phyloP scores from a whole-genome alignment of 2,329 filamentous ascomycete species.

The Exutisphaerella laricina region DNA sequence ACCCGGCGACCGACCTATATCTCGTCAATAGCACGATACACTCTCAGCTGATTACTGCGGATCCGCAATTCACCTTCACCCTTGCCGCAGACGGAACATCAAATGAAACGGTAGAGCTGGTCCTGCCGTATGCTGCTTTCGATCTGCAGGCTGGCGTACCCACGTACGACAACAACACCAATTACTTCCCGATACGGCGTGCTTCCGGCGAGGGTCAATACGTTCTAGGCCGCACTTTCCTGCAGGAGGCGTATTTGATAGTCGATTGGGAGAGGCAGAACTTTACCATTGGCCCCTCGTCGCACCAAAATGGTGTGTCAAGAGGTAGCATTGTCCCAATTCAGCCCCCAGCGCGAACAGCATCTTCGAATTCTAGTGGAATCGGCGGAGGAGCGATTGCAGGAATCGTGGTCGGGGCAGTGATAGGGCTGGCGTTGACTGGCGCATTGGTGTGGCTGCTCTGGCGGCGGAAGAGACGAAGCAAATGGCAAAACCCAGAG shows the following conservation, averaged over 20 bases:
- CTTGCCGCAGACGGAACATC: constrained; percentile 8
- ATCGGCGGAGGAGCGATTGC: constrained; percentile 85
- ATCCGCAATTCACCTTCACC: constrained; percentile 36
- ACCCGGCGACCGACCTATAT: constrained; percentile 35
- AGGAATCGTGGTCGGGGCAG: constrained; percentile 76
- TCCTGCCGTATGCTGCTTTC: constrained; percentile 30
- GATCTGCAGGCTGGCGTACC: constrained; percentile 25
- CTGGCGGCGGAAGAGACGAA: constrained; percentile 34
- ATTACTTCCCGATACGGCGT: constrained; percentile 26
- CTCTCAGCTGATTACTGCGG: constrained; percentile 25
- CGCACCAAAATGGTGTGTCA: constrained; percentile 9
- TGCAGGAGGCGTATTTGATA: constrained; percentile 29
- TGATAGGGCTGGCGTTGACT: constrained; percentile 65
- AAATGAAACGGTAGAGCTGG: constrained; percentile 19
- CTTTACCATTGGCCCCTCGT: constrained; percentile 15
- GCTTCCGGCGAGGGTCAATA: constrained; percentile 25
- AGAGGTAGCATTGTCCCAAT: constrained; percentile 8
- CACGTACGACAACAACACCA: constrained; percentile 4
- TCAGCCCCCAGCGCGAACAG: neutral
- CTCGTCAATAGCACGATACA: constrained; percentile 37
- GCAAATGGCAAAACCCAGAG: neutral
- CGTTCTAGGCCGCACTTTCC: constrained; percentile 27
- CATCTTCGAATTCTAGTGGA: neutral
- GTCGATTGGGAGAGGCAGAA: constrained; percentile 16
- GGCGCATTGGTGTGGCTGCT: constrained; percentile 33